Evolutionary conservation across 345 rosid species (phyloP), one percentile per base, ranked within the genome.

Genomic region (Salix caprea): DNA sequence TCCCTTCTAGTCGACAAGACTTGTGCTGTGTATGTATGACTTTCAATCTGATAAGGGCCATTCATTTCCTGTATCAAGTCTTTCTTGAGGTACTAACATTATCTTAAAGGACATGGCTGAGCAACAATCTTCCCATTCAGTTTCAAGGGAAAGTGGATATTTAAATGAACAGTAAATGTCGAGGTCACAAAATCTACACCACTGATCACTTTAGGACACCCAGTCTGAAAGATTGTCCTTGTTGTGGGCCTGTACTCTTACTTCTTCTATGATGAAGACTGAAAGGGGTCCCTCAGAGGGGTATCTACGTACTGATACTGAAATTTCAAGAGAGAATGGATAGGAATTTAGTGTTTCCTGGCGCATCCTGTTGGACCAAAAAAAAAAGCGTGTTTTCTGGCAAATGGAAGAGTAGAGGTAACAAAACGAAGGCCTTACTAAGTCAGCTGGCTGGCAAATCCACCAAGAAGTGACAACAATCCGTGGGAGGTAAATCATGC

Each of bases 221-320:
- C 42, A 13, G 56, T 26, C 77, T 74, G 7, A 14, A 24, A 13
- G 18, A 7, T 2, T 69, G 84, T 78, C 79, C 77, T 76, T 68
- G 74, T 23, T 12, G 73, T 71, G 81, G 87, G 77, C 62, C 85
- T 48, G 19, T 54, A 5, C 34, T 66, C 21, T 73, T 78, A 74
- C 77, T 74, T 44, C 73, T 24, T 70, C 67, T 54, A 67, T 42
- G 72, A 74, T 74, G 76, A 74, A 62, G 50, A 74, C 71, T 67
- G 50, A 65, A 46, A 44, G 65, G 52, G 82, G 67, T 26, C 85
- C 85, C 76, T 40, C 73, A 19, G 34, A 2, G 61, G 26, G 73
- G 67, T 26, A 75, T 67, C 77, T 71, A 23, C 60, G 37, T 65
- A 3, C 26, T 56, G 66, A 77, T 74, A 54, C 61, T 71, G 79